Conservation (phyloP, 139 green algal genomes). For the Edaphochlamys debaryana region DNA sequence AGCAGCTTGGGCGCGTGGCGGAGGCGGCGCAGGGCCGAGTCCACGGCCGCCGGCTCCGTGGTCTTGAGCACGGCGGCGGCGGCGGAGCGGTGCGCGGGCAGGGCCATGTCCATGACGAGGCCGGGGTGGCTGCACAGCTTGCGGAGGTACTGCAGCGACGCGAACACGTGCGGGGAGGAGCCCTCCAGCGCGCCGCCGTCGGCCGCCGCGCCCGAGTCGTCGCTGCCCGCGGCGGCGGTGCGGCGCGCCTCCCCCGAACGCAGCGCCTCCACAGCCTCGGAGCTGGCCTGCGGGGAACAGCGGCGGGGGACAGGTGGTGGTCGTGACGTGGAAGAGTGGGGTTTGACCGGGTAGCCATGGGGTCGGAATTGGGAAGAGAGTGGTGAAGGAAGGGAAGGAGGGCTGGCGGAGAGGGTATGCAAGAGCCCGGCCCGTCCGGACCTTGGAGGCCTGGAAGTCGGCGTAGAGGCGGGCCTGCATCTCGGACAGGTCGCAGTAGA, state of each 20-base stretch:
- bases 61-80: constrained; percentile 38
- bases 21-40: constrained; percentile 55
- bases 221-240: constrained; percentile 34
- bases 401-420: too few species aligned
- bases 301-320: too few species aligned
- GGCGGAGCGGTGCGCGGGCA: constrained; percentile 70
- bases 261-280: constrained; percentile 1
- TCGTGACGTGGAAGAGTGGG: too few species aligned
- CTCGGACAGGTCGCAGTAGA: constrained; percentile 84
- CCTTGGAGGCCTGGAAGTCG: constrained; percentile 69
- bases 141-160: constrained; percentile 90
- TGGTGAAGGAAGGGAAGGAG: too few species aligned
- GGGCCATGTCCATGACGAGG: constrained; percentile 82
- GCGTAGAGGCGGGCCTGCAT: constrained; percentile 91
- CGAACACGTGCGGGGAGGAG: constrained; percentile 63
- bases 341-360: too few species aligned
- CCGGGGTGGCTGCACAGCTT: constrained; percentile 96
- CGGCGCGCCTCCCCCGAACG: constrained; percentile 11
- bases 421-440: too few species aligned
- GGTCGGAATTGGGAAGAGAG: too few species aligned
- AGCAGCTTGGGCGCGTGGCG: constrained; percentile 92
- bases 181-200: constrained; percentile 1
- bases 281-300: not conserved
- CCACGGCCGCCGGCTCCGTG: constrained; percentile 37
- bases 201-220: constrained; percentile 7